These are phyloP conservation scores for Lecanosticta acicola DNA, from an alignment of 2,329 filamentous ascomycete genomes.

Conservation along the genomic window DNA sequence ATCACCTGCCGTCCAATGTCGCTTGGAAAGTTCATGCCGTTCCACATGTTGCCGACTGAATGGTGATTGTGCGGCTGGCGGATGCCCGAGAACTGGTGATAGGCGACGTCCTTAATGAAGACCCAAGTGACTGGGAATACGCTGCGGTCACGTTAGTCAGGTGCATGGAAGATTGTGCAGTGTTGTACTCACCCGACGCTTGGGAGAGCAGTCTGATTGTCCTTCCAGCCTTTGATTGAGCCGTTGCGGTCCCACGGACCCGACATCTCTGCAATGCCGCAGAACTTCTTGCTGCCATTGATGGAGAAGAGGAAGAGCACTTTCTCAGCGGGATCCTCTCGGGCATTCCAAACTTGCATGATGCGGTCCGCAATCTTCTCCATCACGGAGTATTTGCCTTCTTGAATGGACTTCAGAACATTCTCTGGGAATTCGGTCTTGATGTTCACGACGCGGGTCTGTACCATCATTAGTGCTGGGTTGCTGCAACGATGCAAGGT, in stretches of 20 bases:
- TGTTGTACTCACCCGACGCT: constrained; percentile 15
- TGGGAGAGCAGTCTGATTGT: constrained; percentile 6
- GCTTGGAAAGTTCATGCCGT: constrained; percentile 27
- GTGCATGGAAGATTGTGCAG: constrained; percentile 8
- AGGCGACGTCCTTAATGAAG: constrained; percentile 29
- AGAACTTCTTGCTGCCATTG: constrained; percentile 27
- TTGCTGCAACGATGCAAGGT: background rate
- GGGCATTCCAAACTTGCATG: constrained; percentile 21
- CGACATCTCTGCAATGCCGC: constrained; percentile 29
- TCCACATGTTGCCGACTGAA: constrained; percentile 32
- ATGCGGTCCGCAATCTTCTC: constrained; percentile 25
- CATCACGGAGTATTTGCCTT: constrained; percentile 20
- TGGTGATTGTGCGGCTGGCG: constrained; percentile 19
- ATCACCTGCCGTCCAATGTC: constrained; percentile 26
- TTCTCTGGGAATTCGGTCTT: constrained; percentile 27
- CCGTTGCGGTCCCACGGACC: constrained; percentile 19
- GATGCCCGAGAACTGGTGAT: constrained; percentile 24
- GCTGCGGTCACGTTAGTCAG: too few species aligned
- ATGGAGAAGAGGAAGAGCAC: constrained; percentile 29
- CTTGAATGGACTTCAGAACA: constrained; percentile 19
- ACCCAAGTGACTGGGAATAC: constrained; percentile 25
- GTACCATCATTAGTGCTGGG: constrained; percentile 9
- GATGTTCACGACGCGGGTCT: constrained; percentile 29
- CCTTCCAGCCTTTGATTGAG: constrained; percentile 20
- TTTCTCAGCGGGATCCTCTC: constrained; percentile 17